Conservation (phyloP, 371 early-diverging fungal species). For the Lichtheimia corymbifera region DNA sequence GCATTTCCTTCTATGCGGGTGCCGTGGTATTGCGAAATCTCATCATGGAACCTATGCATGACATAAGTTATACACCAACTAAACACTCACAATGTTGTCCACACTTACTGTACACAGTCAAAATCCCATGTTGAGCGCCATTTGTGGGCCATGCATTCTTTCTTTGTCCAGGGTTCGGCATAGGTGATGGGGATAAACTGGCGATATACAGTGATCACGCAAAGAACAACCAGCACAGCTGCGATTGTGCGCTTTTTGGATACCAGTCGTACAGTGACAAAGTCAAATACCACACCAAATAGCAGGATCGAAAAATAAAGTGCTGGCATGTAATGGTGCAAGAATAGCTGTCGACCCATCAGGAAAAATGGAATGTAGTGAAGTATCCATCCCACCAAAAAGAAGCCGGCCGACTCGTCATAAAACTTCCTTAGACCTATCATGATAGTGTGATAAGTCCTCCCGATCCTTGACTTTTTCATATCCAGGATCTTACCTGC, state of each 20-base stretch:
- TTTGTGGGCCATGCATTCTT: slow-evolving; percentile 71
- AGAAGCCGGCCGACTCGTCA: slow-evolving; percentile 80
- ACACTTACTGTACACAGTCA: slow-evolving; percentile 42
- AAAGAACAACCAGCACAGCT: slow-evolving; percentile 49
- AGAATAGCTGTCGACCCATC: slow-evolving; percentile 93
- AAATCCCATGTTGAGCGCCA: slow-evolving; percentile 82
- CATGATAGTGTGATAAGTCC: slow-evolving; percentile 15
- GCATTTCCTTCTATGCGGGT: slow-evolving; percentile 12
- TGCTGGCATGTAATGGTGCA: slow-evolving; percentile 98
- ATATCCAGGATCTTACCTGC: slow-evolving; percentile 28
- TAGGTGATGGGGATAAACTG: slow-evolving; percentile 83
- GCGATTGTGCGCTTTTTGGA: slow-evolving; percentile 46
- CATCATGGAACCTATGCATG: slow-evolving; percentile 34
- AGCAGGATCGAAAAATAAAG: slow-evolving; percentile 82
- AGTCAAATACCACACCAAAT: slow-evolving; percentile 76
- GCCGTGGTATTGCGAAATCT: slow-evolving; percentile 22
- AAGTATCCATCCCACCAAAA: slow-evolving; percentile 84
- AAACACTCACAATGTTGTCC: background rate
- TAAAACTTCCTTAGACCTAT: slow-evolving; percentile 54
- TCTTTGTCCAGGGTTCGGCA: slow-evolving; percentile 77
- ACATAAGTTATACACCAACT: background rate
- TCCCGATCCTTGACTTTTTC: slow-evolving; percentile 23
- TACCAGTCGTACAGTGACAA: slow-evolving; percentile 68
- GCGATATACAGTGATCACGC: slow-evolving; percentile 58
- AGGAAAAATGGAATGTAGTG: slow-evolving; percentile 98